Evolutionary conservation across 2,329 filamentous ascomycete species (phyloP).

Genomic region (Xylariales sp.): DNA sequence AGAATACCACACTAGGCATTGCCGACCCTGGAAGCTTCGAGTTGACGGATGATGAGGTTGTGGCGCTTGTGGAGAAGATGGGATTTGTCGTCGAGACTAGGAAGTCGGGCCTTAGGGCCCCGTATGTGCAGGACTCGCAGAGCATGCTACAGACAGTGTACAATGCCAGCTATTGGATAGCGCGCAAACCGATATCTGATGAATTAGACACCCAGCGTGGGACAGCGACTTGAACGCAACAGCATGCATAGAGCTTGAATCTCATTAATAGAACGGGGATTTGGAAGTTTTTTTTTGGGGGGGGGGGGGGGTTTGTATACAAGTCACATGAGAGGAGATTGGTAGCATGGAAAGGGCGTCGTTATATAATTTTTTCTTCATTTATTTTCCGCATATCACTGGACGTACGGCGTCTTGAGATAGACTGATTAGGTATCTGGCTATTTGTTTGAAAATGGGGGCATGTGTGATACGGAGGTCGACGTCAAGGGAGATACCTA

Average conservation of each 20-base stretch:
- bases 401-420: conserved; percentile 16
- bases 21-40: conserved; percentile 92
- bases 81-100: conserved; percentile 80
- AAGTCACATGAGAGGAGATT: neutral
- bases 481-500: neutral
- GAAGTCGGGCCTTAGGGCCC: conserved; percentile 71
- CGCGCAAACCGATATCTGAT: conserved; percentile 69
- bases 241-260: neutral
- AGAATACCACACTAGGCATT: conserved; percentile 71
- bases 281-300: neutral
- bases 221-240: neutral
- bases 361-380: conserved; percentile 2
- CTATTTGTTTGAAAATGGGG: neutral
- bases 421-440: conserved; percentile 8
- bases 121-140: conserved; percentile 85
- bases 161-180: conserved; percentile 84
- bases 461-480: neutral
- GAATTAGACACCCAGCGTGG: neutral
- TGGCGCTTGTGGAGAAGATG: conserved; percentile 76
- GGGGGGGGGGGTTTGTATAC: conserved; percentile 11
- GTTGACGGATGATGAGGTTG: conserved; percentile 87
- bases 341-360: conserved; percentile 20
- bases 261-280: neutral
- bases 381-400: conserved; percentile 16
- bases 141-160: conserved; percentile 92